A percentile compares a stretch with the other conserved stretches of the same genome.
phyloP scores from a whole-genome alignment of 2,329 filamentous ascomycete genomes.

The Aspergillus aculeatus region DNA sequence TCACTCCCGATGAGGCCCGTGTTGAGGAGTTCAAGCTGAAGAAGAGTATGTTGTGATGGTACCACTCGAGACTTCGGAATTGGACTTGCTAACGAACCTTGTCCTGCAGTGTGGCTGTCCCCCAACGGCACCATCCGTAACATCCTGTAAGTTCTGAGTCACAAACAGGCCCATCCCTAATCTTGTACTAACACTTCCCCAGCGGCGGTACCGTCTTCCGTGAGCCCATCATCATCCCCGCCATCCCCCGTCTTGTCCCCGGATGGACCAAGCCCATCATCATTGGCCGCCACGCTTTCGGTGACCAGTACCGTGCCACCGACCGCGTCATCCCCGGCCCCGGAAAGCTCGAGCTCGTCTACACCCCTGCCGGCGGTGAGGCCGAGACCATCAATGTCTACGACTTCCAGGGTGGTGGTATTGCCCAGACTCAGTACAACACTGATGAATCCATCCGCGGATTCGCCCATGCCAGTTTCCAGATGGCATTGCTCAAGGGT shows the following conservation, averaged over 20 bases:
- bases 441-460: slow-evolving; percentile 92
- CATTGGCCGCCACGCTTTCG: slow-evolving; percentile 96
- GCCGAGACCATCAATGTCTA: slow-evolving; percentile 86
- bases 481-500: slow-evolving; percentile 82
- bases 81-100: slow-evolving; percentile 16
- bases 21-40: slow-evolving; percentile 98
- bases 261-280: slow-evolving; percentile 99
- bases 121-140: slow-evolving; percentile 86
- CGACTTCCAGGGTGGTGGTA: slow-evolving; percentile 81
- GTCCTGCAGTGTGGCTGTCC: slow-evolving; percentile 81
- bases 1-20: slow-evolving; percentile 94
- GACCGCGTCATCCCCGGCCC: slow-evolving; percentile 79
- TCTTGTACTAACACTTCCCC: slow-evolving; percentile 20
- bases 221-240: slow-evolving; percentile 94
- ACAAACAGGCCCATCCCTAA: background rate
- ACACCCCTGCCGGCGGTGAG: slow-evolving; percentile 75
- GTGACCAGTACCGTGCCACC: slow-evolving; percentile 97
- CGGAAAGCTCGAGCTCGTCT: slow-evolving; percentile 92
- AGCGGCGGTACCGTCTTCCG: slow-evolving; percentile 95
- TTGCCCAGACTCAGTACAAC: slow-evolving; percentile 97
- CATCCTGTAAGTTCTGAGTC: slow-evolving; percentile 51
- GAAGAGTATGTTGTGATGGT: slow-evolving; percentile 68
- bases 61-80: background rate
- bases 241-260: slow-evolving; percentile 87
- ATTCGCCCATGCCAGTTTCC: slow-evolving; percentile 95